Percentiles rank a stretch among this genome's conserved stretches.
Conservation (phyloP, 2,329 filamentous ascomycete genomes). For the Raffaelea albimanens region DNA sequence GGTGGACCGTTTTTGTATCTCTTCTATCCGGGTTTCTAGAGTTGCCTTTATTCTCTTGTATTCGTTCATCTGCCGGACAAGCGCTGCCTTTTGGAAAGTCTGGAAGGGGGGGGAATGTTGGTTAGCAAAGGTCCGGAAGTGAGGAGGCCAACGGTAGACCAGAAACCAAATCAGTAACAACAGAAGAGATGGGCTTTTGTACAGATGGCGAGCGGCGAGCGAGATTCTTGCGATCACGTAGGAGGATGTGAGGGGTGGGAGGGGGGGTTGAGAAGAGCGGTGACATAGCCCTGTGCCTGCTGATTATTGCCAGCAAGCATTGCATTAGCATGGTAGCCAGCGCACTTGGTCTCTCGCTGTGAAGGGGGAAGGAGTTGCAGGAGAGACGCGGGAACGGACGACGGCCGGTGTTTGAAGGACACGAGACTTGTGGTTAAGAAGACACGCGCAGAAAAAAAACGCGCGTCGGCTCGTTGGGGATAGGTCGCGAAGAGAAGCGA, state of each 20-base stretch:
- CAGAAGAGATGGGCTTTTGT: conserved; percentile 19
- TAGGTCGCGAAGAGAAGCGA: neutral
- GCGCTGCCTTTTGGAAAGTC: conserved; percentile 92
- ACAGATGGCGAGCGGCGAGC: conserved; percentile 13
- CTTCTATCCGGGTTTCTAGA: conserved; percentile 70
- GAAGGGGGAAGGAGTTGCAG: neutral
- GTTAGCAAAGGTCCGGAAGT: neutral
- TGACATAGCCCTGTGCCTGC: conserved; percentile 15
- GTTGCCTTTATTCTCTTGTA: conserved; percentile 85
- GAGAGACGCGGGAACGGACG: neutral
- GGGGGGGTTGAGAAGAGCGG: conserved; percentile 15
- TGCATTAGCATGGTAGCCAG: conserved; percentile 9
- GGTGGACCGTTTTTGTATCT: conserved; percentile 65
- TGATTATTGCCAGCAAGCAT: conserved; percentile 6
- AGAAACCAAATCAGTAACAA: no score
- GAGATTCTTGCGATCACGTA: conserved; percentile 2
- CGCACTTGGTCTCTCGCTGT: neutral
- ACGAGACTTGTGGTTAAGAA: no score
- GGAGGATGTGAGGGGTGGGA: conserved; percentile 6
- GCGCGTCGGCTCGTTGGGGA: no score
- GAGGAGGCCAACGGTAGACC: no score
- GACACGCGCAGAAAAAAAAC: no score
- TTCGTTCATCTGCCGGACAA: conserved; percentile 94
- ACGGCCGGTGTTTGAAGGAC: no score
- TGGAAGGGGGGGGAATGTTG: conserved; percentile 38